Conservation (phyloP, 768 basidiomycete genomes). For the Kwoniella sp. region DNA sequence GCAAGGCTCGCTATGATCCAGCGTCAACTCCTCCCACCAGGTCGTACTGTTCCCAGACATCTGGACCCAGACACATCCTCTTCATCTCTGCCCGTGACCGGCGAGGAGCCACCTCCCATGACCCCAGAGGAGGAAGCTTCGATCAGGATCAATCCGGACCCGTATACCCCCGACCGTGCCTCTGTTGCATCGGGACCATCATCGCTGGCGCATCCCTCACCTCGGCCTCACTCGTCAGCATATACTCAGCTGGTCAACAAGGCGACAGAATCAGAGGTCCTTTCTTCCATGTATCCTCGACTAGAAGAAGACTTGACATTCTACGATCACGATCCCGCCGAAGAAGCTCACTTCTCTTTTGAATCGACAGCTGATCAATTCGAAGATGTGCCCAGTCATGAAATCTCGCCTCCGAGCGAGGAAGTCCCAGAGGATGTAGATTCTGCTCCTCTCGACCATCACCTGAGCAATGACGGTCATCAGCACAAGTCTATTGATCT, state of each 20-base stretch:
- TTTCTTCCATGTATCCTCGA: background rate
- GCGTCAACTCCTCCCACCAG: background rate
- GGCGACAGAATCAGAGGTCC: background rate
- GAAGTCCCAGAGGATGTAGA: background rate
- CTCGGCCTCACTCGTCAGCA: background rate
- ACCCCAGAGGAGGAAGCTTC: background rate
- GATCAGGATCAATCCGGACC: background rate
- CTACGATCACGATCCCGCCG: background rate
- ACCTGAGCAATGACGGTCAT: no score
- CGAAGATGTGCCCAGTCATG: background rate
- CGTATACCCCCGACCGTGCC: background rate
- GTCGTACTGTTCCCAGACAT: background rate
- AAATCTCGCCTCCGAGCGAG: background rate
- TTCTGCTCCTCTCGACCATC: background rate
- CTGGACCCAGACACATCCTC: background rate
- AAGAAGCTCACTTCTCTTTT: background rate
- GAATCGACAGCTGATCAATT: background rate
- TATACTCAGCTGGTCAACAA: background rate
- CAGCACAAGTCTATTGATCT: no score
- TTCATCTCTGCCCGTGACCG: background rate
- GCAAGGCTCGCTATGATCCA: background rate
- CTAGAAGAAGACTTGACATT: background rate
- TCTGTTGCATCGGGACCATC: background rate
- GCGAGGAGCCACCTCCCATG: background rate
- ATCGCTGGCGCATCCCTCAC: background rate